Evolutionary conservation across 139 green algal species (phyloP), one percentile per base, ranked within the genome.

Genomic region (Chlorella sp.): DNA sequence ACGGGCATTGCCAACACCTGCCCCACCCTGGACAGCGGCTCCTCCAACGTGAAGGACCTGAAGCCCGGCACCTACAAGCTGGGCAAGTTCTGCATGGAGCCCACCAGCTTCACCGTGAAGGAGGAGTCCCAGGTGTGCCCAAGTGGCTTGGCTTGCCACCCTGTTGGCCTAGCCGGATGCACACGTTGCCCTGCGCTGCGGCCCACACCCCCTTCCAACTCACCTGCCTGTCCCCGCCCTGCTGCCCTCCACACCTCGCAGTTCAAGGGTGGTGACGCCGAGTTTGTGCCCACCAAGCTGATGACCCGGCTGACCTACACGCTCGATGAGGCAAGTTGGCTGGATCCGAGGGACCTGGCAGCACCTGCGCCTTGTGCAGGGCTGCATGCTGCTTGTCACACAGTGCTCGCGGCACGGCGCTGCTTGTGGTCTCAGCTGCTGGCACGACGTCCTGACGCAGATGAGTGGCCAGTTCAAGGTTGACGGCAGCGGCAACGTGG

Each of bases 281-380:
- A 99, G 83, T 99, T 99, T 81, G 94, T 98, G 20, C 94, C 96
- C 86, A 99, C 97, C 78, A 99, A 98, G 94, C 94, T 99, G n/a
- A 98, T 99, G 94, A 99, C 97, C 38, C 94, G 97, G 57, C 90
- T 99, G 70, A 99, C 97, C 82, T 99, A 99, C 96, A 99, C 97
- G 38, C 93, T 99, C 87, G 97, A 99, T 82, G 93, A 94, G 88
- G 92, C 95, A 80, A 78, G 76, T 55, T 64, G 41, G 41, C 26
- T 26, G 11, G 44, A 11, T 17, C 7, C 7, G 7, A 7, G 44
- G 44, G 7, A 17, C 44, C 7, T 11, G 44, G 7, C 7, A 55
- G 11, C 44, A 11, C 44, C 44, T 7, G 7, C 44, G 11, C 44
- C 11, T 11, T 11, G 7, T 7, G 44, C 44, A 55, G n/a, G n/a